A percentile compares a stretch with the other conserved stretches of the same genome.
phyloP scores from a whole-genome alignment of 495 filamentous ascomycete species.

The Talaromyces liani region DNA sequence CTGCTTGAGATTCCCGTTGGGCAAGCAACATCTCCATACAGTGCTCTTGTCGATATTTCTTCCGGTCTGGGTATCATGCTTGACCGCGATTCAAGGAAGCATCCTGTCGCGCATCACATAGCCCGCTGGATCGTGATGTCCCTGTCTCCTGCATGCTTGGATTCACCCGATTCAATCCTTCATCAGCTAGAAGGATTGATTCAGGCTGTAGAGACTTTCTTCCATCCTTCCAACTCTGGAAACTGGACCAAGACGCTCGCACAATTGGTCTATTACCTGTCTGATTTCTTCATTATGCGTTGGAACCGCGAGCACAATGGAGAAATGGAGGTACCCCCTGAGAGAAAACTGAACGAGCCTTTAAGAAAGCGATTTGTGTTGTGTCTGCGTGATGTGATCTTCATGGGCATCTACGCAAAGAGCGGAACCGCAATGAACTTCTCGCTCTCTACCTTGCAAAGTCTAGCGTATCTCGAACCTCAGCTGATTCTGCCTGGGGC shows the following conservation, averaged over 20 bases:
- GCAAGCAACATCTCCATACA: conserved; percentile 90
- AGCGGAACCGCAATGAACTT: conserved; percentile 85
- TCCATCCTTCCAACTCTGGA: conserved; percentile 95
- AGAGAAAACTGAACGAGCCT: conserved; percentile 68
- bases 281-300: conserved; percentile 95
- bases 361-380: conserved; percentile 87
- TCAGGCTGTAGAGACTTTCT: conserved; percentile 96
- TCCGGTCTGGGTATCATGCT: conserved; percentile 77
- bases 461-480: conserved; percentile 83
- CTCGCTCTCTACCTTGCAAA: conserved; percentile 82
- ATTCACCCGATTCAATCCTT: conserved; percentile 70
- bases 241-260: conserved; percentile 84
- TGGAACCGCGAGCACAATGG: conserved; percentile 93
- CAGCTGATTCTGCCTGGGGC: conserved; percentile 89
- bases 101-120: conserved; percentile 83
- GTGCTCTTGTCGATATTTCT: conserved; percentile 66
- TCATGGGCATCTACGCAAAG: conserved; percentile 98
- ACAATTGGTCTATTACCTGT: conserved; percentile 85
- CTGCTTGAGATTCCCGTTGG: conserved; percentile 95
- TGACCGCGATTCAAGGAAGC: conserved; percentile 86
- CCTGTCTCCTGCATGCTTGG: conserved; percentile 76
- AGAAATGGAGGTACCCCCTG: conserved; percentile 76
- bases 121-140: conserved; percentile 96
- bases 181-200: conserved; percentile 86
- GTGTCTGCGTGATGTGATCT: conserved; percentile 84